phyloP scores from a whole-genome alignment of 2,329 filamentous ascomycete species.

The Beauveria sp. region DNA sequence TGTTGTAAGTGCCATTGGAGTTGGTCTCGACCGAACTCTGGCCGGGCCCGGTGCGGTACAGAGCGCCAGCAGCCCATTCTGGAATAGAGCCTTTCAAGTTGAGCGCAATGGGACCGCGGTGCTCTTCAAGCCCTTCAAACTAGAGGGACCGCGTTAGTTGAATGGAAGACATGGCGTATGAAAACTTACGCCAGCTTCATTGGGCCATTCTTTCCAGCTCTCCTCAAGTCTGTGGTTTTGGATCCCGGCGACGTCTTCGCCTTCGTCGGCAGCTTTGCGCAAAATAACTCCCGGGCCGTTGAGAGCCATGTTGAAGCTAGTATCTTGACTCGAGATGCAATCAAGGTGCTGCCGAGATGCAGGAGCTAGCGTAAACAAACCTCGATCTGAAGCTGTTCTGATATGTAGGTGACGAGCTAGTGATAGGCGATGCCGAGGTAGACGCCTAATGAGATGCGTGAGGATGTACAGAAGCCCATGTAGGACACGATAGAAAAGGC shows the following conservation, averaged over 20 bases:
- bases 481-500: background rate
- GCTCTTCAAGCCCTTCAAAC: conserved; percentile 62
- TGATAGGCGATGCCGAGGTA: background rate
- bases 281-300: background rate
- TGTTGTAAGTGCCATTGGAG: conserved; percentile 49
- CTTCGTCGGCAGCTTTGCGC: conserved; percentile 4
- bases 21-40: conserved; percentile 53
- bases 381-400: background rate
- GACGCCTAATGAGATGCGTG: background rate
- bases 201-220: conserved; percentile 28
- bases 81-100: conserved; percentile 60
- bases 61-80: conserved; percentile 58
- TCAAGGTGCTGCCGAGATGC: background rate
- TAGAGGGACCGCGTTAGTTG: conserved; percentile 22
- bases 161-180: background rate
- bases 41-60: conserved; percentile 71
- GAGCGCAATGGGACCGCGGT: conserved; percentile 57
- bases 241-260: conserved; percentile 2
- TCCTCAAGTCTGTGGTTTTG: conserved; percentile 6
- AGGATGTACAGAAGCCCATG: background rate
- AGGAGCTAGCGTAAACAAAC: background rate
- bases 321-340: background rate
- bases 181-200: conserved; percentile 28
- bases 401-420: background rate
- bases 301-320: conserved; percentile 2